phyloP scores from a whole-genome alignment of 805 yeast species.

The Nakazawaea wickerhamii region DNA sequence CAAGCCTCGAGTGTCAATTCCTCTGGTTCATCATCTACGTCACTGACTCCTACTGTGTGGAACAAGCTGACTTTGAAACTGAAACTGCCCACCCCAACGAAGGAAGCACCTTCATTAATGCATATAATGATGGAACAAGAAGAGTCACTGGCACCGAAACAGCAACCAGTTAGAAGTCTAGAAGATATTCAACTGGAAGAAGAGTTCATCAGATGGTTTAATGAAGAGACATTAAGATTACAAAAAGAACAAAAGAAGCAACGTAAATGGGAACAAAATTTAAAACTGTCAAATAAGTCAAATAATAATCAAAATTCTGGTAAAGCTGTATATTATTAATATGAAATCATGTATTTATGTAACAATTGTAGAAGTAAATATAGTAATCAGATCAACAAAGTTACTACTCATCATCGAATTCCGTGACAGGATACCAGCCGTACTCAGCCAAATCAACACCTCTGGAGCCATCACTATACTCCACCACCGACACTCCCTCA shows the following conservation, averaged over 20 bases:
- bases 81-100: neutral
- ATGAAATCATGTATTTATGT: too few relatives aligned
- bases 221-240: conserved; percentile 62
- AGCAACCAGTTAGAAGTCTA: conserved; percentile 35
- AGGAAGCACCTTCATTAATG: conserved; percentile 28
- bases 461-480: conserved; percentile 23
- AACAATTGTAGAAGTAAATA: too few relatives aligned
- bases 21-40: conserved; percentile 4
- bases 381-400: too few relatives aligned
- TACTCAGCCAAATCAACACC: conserved; percentile 36
- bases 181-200: conserved; percentile 77
- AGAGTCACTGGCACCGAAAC: neutral
- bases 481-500: conserved; percentile 43
- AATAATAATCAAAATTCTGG: neutral
- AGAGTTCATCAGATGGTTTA: conserved; percentile 88
- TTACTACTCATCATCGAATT: conserved; percentile 26
- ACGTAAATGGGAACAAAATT: too few relatives aligned
- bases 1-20: too few relatives aligned
- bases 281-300: conserved; percentile 5
- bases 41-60: conserved; percentile 6
- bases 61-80: neutral
- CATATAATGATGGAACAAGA: conserved; percentile 46
- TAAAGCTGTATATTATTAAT: neutral
- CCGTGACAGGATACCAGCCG: conserved; percentile 69
- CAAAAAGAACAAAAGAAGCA: conserved; percentile 35